A percentile compares a stretch with the other conserved stretches of the same genome.
These are phyloP conservation scores for Botrytis porri DNA, from an alignment of 2,329 filamentous ascomycete species.

Conservation along the genomic window DNA sequence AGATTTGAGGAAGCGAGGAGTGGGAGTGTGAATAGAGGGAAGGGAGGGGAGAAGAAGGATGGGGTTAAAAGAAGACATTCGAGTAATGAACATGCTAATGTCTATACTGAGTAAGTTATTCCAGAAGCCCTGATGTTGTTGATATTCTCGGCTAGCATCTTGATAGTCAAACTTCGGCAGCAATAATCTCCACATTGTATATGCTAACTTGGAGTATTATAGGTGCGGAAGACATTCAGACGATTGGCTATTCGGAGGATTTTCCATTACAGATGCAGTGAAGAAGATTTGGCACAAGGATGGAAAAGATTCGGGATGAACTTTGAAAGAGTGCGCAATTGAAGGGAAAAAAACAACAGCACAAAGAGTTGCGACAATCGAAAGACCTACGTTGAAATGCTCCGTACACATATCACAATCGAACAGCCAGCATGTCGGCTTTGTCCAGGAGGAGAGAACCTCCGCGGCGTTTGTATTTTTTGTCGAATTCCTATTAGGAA, in stretches of 20 bases:
- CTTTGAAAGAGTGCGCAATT: neutral
- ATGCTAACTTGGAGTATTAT: neutral
- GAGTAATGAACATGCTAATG: constrained; percentile 16
- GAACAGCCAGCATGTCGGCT: no score
- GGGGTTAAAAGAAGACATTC: constrained; percentile 10
- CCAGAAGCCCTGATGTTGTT: neutral
- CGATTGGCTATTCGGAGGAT: constrained; percentile 24
- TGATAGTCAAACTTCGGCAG: neutral
- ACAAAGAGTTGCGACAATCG: neutral
- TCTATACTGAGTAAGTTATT: constrained; percentile 22
- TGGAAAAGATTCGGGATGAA: constrained; percentile 13
- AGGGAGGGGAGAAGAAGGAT: constrained; percentile 16
- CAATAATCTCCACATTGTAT: neutral
- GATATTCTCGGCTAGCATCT: neutral
- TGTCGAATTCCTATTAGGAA: neutral
- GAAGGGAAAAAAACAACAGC: neutral
- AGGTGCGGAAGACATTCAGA: constrained; percentile 24
- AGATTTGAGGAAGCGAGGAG: neutral
- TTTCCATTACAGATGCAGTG: constrained; percentile 15
- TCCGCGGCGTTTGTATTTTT: neutral
- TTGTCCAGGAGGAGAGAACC: neutral
- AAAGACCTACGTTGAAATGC: neutral
- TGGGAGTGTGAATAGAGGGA: neutral
- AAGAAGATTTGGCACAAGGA: constrained; percentile 23
- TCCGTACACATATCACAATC: neutral